These are phyloP conservation scores for Castanea sativa DNA, from an alignment of 306 rosid genomes.

Conservation along the genomic window DNA sequence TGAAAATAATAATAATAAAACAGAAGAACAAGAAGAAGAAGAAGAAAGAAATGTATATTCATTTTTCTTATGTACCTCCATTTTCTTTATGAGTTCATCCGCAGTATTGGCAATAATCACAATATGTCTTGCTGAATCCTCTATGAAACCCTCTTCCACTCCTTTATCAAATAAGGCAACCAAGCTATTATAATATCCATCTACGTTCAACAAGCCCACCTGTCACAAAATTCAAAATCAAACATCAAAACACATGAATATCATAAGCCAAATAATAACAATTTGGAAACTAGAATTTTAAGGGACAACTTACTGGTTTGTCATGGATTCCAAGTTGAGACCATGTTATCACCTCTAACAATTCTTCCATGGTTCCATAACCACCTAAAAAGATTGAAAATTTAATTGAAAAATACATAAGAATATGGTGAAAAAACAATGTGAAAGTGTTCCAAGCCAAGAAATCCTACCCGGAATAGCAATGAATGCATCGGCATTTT, in stretches of 20 bases:
- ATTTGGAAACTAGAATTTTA: not conserved
- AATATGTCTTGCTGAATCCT: constrained; percentile 53
- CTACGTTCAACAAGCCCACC: constrained; percentile 72
- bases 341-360: constrained; percentile 45
- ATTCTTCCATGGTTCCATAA: constrained; percentile 51
- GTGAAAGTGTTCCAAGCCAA: not conserved
- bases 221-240: constrained; percentile 18
- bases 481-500: constrained; percentile 67
- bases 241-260: not conserved
- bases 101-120: constrained; percentile 58
- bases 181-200: constrained; percentile 63
- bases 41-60: not conserved
- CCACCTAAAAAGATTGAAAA: constrained; percentile 32
- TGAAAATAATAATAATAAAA: not conserved
- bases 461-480: constrained; percentile 59
- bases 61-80: constrained; percentile 45
- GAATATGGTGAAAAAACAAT: not conserved
- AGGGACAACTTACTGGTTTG: constrained; percentile 27
- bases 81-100: constrained; percentile 46
- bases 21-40: not conserved
- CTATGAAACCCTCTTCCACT: constrained; percentile 70
- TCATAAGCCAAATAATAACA: not conserved
- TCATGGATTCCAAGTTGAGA: constrained; percentile 46
- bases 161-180: constrained; percentile 65
- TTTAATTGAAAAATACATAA: not conserved